A percentile compares a stretch with the other conserved stretches of the same genome.
Conservation (phyloP, 305 asterid species). For the Solanum chacoense region DNA sequence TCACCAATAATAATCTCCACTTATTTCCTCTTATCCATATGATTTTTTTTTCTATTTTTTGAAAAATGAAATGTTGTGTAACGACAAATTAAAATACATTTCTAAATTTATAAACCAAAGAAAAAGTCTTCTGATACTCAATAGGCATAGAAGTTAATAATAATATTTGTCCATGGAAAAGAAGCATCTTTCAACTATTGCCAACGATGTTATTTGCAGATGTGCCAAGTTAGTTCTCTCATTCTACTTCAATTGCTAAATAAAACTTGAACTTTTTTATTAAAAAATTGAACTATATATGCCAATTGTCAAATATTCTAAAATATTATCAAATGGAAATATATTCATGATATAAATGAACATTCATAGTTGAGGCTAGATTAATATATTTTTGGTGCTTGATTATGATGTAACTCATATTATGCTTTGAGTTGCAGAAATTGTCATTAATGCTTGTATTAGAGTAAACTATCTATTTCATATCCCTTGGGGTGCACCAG, state of each 20-base stretch:
- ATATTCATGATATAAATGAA: background rate
- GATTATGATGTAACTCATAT: background rate
- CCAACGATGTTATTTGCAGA: constrained; percentile 45
- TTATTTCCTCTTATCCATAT: background rate
- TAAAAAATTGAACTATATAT: background rate
- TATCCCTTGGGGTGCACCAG: background rate
- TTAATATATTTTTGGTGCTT: background rate
- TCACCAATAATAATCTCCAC: background rate
- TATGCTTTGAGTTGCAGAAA: background rate
- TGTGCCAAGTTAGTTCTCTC: constrained; percentile 41
- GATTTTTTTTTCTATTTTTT: background rate
- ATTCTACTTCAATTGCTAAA: background rate
- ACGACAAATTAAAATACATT: background rate
- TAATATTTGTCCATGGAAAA: constrained; percentile 23
- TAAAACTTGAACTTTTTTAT: background rate
- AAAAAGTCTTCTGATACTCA: background rate
- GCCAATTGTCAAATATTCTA: background rate
- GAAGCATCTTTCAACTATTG: constrained; percentile 62
- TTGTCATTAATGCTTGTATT: background rate
- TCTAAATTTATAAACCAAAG: background rate
- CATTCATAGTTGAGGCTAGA: background rate
- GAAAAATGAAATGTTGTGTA: background rate
- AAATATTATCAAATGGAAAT: too few species aligned
- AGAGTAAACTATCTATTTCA: background rate
- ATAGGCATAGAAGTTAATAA: background rate